Percentiles rank a stretch among this genome's conserved stretches.
Conservation (phyloP, 164 flowering plant genomes). For the Sedum album region DNA sequence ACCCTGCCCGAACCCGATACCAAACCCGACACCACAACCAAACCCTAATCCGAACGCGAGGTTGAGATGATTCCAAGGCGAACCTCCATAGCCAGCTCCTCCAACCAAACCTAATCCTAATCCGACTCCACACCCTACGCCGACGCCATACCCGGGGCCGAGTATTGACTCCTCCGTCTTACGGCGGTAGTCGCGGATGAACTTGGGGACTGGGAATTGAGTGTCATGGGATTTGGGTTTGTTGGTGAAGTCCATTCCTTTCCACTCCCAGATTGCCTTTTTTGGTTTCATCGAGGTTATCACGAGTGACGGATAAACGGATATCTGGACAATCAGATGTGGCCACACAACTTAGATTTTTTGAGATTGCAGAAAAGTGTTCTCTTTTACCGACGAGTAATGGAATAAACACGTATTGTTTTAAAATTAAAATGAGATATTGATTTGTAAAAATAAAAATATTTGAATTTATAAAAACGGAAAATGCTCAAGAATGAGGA, state of each 20-base stretch:
- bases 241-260: slow-evolving; percentile 7
- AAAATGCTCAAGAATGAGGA: too few species aligned
- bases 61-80: slow-evolving; percentile 38
- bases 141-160: slow-evolving; percentile 56
- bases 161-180: slow-evolving; percentile 18
- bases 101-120: slow-evolving; percentile 57
- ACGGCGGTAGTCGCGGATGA: slow-evolving; percentile 18
- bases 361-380: too few species aligned
- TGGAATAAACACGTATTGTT: too few species aligned
- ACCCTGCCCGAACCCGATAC: slow-evolving; percentile 9
- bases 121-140: slow-evolving; percentile 65
- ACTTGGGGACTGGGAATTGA: slow-evolving; percentile 23
- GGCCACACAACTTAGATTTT: too few species aligned
- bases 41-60: slow-evolving; percentile 2
- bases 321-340: too few species aligned
- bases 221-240: slow-evolving; percentile 13
- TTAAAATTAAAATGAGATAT: too few species aligned
- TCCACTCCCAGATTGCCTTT: slow-evolving; percentile 33
- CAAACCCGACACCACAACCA: slow-evolving; percentile 10
- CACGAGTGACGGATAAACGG: not conserved
- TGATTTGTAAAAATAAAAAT: too few species aligned
- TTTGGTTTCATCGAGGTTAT: not conserved
- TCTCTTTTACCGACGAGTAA: too few species aligned
- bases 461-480: too few species aligned
- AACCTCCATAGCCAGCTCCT: slow-evolving; percentile 40